Evolutionary conservation across 2,329 filamentous ascomycete species (phyloP), one percentile per base, ranked within the genome.

Genomic region (Aspergillus sp.): DNA sequence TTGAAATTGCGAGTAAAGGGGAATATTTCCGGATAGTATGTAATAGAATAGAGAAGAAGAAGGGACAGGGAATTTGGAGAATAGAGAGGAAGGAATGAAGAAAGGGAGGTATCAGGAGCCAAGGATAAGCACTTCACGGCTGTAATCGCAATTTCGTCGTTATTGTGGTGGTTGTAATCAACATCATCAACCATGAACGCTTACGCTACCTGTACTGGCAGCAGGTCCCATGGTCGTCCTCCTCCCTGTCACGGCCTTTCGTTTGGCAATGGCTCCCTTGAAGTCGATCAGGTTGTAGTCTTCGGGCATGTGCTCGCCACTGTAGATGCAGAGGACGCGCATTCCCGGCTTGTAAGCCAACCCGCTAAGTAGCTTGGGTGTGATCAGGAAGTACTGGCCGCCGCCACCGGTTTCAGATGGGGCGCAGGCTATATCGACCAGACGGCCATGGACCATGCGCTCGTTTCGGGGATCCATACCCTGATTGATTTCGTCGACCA

Each of bases 381-480:
- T 99, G 79, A 99, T 96, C 65, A 99, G 87, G 81, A 99, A 99
- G 79, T 99, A 99, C 79, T 89, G 87, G 50, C 83, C 84, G 23
- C 84, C 84, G n/a, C 78, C 71, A 17, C 69, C 66, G 38, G 90
- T 60, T 19, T 65, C 30, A 66, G 87, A 86, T 9, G 74, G 67
- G 7, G 72, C 74, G 76, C 95, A 98, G 47, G 95, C 95, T 72
- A 99, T 97, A 72, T 97, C 92, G 8, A 99, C 95, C 90, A 99
- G 96, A 65, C 95, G 91, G 74, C 94, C 92, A 79, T 99, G 95
- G 15, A 99, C 93, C 87, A 97, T 96, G 68, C 95, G 91, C 79
- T 99, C 95, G 78, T 99, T 99, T 70, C 95, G 89, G 47, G 94
- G 95, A 76, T 99, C 95, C 95, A 99, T 99, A 67, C 95, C 95